Conservation (phyloP, 1,284 basidiomycete genomes). For the Garcileccinum viscosum region DNA sequence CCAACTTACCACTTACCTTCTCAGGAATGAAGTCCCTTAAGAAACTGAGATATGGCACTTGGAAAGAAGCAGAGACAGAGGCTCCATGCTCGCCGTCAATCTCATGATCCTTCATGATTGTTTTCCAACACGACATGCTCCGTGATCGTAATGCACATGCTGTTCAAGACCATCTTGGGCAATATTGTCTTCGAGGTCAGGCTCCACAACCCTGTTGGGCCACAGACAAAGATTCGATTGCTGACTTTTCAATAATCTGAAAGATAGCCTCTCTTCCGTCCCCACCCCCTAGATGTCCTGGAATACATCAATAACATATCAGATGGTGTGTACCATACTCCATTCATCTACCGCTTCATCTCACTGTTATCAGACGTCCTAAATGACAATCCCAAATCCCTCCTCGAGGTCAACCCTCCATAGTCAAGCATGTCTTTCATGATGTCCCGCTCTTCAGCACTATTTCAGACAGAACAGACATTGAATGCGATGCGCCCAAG, state of each 20-base stretch:
- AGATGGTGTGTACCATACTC: slow-evolving; percentile 69
- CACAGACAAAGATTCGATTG: slow-evolving; percentile 83
- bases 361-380: slow-evolving; percentile 66
- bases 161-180: slow-evolving; percentile 96
- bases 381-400: slow-evolving; percentile 85
- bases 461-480: slow-evolving; percentile 80
- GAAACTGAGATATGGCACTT: slow-evolving; percentile 30
- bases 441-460: slow-evolving; percentile 82
- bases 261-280: slow-evolving; percentile 97
- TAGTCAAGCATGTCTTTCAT: slow-evolving; percentile 83
- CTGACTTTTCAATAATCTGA: slow-evolving; percentile 89
- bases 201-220: slow-evolving; percentile 87
- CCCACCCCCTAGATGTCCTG: slow-evolving; percentile 91
- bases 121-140: slow-evolving; percentile 1
- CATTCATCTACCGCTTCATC: neutral
- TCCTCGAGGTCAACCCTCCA: slow-evolving; percentile 89
- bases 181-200: slow-evolving; percentile 94
- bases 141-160: slow-evolving; percentile 81
- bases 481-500: slow-evolving; percentile 90
- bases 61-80: neutral
- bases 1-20: slow-evolving; percentile 44
- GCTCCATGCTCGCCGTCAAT: neutral
- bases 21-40: slow-evolving; percentile 53
- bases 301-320: slow-evolving; percentile 98
- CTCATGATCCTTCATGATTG: too few relatives aligned